Evolutionary conservation across 108 stramenopile species (phyloP).

Genomic region (Discostella pseudostelligera): DNA sequence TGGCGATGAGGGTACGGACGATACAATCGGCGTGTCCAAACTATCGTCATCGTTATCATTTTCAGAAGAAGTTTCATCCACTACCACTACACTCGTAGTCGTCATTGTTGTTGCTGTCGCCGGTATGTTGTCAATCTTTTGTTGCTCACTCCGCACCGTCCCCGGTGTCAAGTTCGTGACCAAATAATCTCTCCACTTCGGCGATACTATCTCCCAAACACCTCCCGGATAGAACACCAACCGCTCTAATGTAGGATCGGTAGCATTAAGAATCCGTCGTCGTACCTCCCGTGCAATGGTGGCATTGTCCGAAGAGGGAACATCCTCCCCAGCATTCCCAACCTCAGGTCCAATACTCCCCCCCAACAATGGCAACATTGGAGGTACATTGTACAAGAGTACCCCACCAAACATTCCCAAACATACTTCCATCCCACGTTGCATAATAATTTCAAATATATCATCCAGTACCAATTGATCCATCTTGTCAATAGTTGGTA

Average conservation of each 20-base stretch:
- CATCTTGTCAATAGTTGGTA: conserved; percentile 8
- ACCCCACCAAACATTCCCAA: conserved; percentile 17
- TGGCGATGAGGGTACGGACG: conserved; percentile 3
- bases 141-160: neutral
- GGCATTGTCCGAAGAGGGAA: neutral
- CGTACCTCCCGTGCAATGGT: neutral
- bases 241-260: conserved; percentile 34
- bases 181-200: conserved; percentile 21
- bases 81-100: neutral
- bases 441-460: conserved; percentile 5
- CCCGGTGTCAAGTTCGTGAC: neutral
- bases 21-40: conserved; percentile 15
- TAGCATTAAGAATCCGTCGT: conserved; percentile 25
- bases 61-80: neutral
- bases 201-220: conserved; percentile 23
- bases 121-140: neutral
- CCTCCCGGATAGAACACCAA: conserved; percentile 35
- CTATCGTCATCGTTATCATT: conserved; percentile 1
- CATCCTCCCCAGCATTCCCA: conserved; percentile 22
- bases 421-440: conserved; percentile 10
- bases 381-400: conserved; percentile 9
- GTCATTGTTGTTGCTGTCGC: neutral
- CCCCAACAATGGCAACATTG: neutral
- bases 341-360: conserved; percentile 3
- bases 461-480: conserved; percentile 38